Percentiles rank a stretch among this genome's conserved stretches.
These are phyloP conservation scores for Pseudotulostoma volvatum DNA, from an alignment of 495 filamentous ascomycete species.

Conservation along the genomic window DNA sequence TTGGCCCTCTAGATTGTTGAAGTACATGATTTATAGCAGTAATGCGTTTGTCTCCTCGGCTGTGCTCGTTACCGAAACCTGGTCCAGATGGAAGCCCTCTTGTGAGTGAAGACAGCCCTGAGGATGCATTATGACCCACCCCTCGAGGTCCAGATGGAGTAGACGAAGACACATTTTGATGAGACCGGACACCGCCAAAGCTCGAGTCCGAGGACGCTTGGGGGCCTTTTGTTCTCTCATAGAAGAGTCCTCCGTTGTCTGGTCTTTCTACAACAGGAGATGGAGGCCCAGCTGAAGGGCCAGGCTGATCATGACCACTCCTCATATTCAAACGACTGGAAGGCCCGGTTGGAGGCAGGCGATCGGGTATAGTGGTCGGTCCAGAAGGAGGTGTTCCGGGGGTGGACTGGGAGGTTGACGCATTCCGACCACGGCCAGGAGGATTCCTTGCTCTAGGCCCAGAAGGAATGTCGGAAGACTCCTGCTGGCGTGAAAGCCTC, in stretches of 20 bases:
- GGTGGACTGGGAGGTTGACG: slow-evolving; percentile 12
- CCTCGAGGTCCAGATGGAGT: slow-evolving; percentile 27
- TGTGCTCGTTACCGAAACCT: slow-evolving; percentile 21
- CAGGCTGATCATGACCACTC: slow-evolving; percentile 12
- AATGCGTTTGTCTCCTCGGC: slow-evolving; percentile 29
- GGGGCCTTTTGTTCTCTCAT: slow-evolving; percentile 29
- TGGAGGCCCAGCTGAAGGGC: slow-evolving; percentile 8
- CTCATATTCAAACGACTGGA: slow-evolving; percentile 20
- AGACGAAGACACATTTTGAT: slow-evolving; percentile 12
- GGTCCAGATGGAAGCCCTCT: slow-evolving; percentile 15
- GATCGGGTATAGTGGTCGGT: slow-evolving; percentile 10
- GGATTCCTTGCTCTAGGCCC: slow-evolving; percentile 44
- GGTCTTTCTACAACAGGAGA: slow-evolving; percentile 13
- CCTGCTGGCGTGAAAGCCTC: slow-evolving; percentile 22
- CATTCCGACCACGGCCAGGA: slow-evolving; percentile 19
- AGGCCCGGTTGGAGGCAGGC: slow-evolving; percentile 24
- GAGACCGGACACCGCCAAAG: slow-evolving; percentile 9
- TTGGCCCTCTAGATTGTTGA: slow-evolving; percentile 22
- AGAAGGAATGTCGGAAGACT: slow-evolving; percentile 46
- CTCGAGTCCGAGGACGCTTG: slow-evolving; percentile 10
- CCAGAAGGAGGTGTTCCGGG: slow-evolving; percentile 10
- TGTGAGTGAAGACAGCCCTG: slow-evolving; percentile 12
- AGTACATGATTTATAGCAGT: slow-evolving; percentile 29
- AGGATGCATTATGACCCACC: not conserved
- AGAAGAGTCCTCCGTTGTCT: slow-evolving; percentile 29